phyloP scores from a whole-genome alignment of 2,329 filamentous ascomycete species.

The Simplicillium sp. region DNA sequence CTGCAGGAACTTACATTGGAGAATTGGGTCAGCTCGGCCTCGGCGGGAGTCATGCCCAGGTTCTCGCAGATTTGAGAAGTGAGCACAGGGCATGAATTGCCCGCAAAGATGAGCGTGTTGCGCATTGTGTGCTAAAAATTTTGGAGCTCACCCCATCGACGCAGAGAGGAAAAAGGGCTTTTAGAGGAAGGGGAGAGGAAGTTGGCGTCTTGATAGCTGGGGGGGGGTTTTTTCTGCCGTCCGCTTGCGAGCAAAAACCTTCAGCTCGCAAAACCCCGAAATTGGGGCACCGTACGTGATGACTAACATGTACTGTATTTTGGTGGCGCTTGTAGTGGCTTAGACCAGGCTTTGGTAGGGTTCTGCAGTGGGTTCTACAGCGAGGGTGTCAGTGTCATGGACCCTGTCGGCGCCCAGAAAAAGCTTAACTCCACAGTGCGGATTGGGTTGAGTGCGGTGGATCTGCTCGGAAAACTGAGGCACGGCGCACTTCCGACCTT shows the following conservation, averaged over 20 bases:
- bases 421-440: no score
- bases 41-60: conserved; percentile 54
- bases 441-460: no score
- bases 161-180: conserved; percentile 14
- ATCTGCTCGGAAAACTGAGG: no score
- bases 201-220: conserved; percentile 2
- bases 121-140: conserved; percentile 48
- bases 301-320: no score
- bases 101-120: conserved; percentile 59
- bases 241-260: neutral
- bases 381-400: neutral
- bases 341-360: neutral
- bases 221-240: conserved; percentile 4
- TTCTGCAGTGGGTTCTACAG: neutral
- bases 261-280: no score
- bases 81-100: conserved; percentile 56
- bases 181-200: conserved; percentile 15
- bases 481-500: no score
- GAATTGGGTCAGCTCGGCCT: conserved; percentile 59
- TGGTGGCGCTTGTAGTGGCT: no score
- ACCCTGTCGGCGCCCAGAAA: no score
- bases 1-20: conserved; percentile 48
- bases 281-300: no score
- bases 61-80: conserved; percentile 59
- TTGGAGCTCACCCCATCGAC: conserved; percentile 14